These are phyloP conservation scores for Drechslerella dactyloides DNA, from an alignment of 2,329 filamentous ascomycete genomes.

Conservation along the genomic window DNA sequence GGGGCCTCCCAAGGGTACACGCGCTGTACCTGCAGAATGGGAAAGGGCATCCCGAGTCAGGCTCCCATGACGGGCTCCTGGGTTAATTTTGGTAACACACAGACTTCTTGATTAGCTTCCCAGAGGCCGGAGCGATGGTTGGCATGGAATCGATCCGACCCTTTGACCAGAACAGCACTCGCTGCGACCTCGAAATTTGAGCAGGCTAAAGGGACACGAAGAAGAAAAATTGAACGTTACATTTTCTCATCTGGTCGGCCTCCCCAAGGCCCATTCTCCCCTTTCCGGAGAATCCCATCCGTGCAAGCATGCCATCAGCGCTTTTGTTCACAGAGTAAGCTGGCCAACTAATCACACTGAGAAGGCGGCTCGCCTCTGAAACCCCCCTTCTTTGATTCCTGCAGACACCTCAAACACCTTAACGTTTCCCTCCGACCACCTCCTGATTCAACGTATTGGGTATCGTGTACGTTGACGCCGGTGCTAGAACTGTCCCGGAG, in stretches of 20 bases:
- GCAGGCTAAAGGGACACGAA: background rate
- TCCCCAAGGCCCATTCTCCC: background rate
- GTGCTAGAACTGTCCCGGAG: too few relatives aligned
- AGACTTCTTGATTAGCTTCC: background rate
- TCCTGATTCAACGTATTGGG: slow-evolving; percentile 2
- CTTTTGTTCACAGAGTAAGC: background rate
- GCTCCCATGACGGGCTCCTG: background rate
- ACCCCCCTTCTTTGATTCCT: background rate
- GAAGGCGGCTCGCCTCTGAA: slow-evolving; percentile 1
- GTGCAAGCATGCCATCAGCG: background rate
- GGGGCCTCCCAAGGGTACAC: slow-evolving; percentile 2
- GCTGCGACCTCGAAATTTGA: slow-evolving; percentile 2
- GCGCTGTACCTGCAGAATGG: slow-evolving; percentile 40
- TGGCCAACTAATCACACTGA: background rate
- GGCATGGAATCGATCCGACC: slow-evolving; percentile 27
- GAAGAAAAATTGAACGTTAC: background rate
- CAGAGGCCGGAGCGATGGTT: background rate
- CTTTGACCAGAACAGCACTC: slow-evolving; percentile 22
- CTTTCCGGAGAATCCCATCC: slow-evolving; percentile 1
- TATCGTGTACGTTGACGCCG: too few relatives aligned
- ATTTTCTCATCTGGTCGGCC: background rate
- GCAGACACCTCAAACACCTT: slow-evolving; percentile 6
- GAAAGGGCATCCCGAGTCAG: slow-evolving; percentile 37
- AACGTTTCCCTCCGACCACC: background rate
- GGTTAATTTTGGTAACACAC: slow-evolving; percentile 45